Percentiles rank a stretch among this genome's conserved stretches.
Evolutionary conservation across 2,329 filamentous ascomycete species (phyloP).

Genomic region (Botrytis cinerea): DNA sequence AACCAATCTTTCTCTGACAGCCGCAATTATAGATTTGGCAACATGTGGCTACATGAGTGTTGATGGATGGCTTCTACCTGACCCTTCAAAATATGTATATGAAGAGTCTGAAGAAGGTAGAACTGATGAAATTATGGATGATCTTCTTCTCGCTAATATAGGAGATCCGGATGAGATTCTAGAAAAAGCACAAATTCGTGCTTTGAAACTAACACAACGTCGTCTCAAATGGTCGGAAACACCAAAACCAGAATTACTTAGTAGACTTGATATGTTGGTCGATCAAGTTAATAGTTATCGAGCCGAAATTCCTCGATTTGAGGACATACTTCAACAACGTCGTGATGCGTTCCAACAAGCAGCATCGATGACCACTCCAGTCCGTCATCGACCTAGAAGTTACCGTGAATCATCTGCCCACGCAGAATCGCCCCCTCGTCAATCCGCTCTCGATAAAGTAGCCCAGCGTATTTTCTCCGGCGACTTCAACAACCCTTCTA

Average conservation of each 20-base stretch:
- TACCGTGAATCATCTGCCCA: conserved; percentile 50
- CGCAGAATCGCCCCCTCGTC: conserved; percentile 53
- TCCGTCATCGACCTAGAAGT: conserved; percentile 44
- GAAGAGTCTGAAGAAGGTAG: conserved; percentile 47
- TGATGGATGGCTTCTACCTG: conserved; percentile 86
- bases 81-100: conserved; percentile 64
- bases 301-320: conserved; percentile 67
- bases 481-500: conserved; percentile 45
- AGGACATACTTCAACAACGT: conserved; percentile 67
- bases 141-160: conserved; percentile 21
- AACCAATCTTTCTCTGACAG: conserved; percentile 85
- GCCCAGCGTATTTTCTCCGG: conserved; percentile 61
- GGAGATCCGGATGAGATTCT: conserved; percentile 40
- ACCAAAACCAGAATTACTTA: conserved; percentile 56
- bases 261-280: conserved; percentile 59
- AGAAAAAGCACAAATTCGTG: conserved; percentile 50
- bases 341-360: conserved; percentile 65
- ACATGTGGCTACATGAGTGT: conserved; percentile 82
- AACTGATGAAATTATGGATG: conserved; percentile 44
- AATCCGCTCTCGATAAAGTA: conserved; percentile 60
- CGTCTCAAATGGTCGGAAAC: conserved; percentile 55
- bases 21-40: conserved; percentile 77
- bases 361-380: conserved; percentile 43
- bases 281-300: conserved; percentile 65
- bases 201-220: conserved; percentile 54